Evolutionary conservation across 176 grass and related monocot species (phyloP), one percentile per base, ranked within the genome.

Genomic region (Puya raimondii): DNA sequence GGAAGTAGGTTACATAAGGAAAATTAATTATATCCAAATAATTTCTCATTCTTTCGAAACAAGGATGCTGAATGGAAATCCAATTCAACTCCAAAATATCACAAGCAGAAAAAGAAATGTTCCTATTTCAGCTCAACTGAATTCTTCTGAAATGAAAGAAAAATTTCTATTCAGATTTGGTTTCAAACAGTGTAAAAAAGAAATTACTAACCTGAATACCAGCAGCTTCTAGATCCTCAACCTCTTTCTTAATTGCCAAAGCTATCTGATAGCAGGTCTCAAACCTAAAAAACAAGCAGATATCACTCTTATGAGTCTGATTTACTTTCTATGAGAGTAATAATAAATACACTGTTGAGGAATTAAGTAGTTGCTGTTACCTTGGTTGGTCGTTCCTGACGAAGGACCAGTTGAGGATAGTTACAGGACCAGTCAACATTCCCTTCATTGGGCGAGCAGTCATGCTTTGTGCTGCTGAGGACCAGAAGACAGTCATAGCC

Each of bases 201-300:
- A 11, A 64, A 26, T 6, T 47, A 21, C 68, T 47, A 50, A 96
- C 91, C 87, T 96, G 83, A 78, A 96, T 91, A 77, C 88, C 91
- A 69, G 53, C 91, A 64, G 91, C 85, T 77, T 96, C 91, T 48
- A 96, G 85, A 71, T 96, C 91, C 80, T 96, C 91, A 18, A 96
- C 91, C 68, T 96, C 91, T 79, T 96, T 86, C 80, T 96, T 96
- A 70, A 96, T 96, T 22, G 91, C 85, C 69, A 96, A 78, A 80
- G 91, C 91, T 81, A 96, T 96, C 83, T 96, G 91, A 72, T 96
- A 91, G 91, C 88, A 96, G 16, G 91, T 96, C 80, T 96, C 85
- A 78, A 91, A 96, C 80, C 87, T 96, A 67, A 11, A 69, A 11
- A 9, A 49, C 12, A 64, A 13, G 11, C 48, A 72, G 20, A 21